Evolutionary conservation across 1,284 basidiomycete species (phyloP).

Genomic region (Heterobasidion annosum): DNA sequence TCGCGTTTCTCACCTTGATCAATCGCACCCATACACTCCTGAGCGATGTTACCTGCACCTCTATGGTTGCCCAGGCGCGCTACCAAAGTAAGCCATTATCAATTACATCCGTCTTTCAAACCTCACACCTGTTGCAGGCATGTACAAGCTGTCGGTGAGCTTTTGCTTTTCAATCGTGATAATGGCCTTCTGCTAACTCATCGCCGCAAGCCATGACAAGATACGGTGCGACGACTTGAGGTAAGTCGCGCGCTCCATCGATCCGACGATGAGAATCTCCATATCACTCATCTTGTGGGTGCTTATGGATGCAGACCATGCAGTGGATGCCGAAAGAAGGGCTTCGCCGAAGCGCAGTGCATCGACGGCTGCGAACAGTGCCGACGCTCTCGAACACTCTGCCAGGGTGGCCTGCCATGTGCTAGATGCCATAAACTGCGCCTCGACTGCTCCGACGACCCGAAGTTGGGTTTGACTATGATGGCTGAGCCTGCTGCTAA

Average conservation of each 20-base stretch:
- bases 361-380: constrained; percentile 44
- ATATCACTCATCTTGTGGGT: too few species aligned
- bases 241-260: background rate
- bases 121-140: background rate
- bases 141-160: constrained; percentile 3
- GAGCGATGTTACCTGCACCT: background rate
- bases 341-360: constrained; percentile 38
- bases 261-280: too few species aligned
- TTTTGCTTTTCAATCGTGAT: background rate
- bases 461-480: constrained; percentile 3
- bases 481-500: constrained; percentile 17
- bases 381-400: constrained; percentile 42
- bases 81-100: background rate
- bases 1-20: background rate
- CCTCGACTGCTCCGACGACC: constrained; percentile 27
- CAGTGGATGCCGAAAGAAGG: constrained; percentile 43
- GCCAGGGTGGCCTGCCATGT: constrained; percentile 44
- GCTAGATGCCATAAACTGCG: constrained; percentile 34
- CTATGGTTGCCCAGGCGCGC: constrained; percentile 28
- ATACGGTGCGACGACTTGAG: constrained; percentile 2
- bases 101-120: background rate
- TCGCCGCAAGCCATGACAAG: background rate
- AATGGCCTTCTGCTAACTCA: background rate
- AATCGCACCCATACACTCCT: background rate
- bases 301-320: constrained; percentile 28